Percentiles rank a stretch among this genome's conserved stretches.
Evolutionary conservation across 2,329 filamentous ascomycete species (phyloP).

Genomic region (Ophiostoma himal-ulmi): DNA sequence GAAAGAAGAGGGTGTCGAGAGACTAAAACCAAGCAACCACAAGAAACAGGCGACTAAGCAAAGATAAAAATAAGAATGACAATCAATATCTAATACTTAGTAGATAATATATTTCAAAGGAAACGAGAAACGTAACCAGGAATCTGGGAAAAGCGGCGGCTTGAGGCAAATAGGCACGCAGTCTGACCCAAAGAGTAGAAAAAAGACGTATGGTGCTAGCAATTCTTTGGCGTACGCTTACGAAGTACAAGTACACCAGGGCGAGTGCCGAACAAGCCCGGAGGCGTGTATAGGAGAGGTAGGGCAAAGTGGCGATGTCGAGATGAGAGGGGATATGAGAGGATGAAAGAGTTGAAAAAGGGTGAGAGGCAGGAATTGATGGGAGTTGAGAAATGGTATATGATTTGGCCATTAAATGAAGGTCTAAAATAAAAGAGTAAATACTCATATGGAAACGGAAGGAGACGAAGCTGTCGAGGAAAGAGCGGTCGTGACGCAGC

Average conservation of each 20-base stretch:
- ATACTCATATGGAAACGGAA: not conserved
- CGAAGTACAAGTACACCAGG: not conserved
- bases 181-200: not conserved
- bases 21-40: not conserved
- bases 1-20: not conserved
- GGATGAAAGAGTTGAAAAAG: not conserved
- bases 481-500: not conserved
- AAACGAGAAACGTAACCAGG: conserved; percentile 4
- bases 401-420: not conserved
- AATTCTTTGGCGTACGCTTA: too few species aligned
- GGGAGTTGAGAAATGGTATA: not conserved
- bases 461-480: not conserved
- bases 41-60: not conserved
- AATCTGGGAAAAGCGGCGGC: conserved; percentile 3
- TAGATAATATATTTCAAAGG: not conserved
- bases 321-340: conserved; percentile 7
- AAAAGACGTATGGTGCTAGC: not conserved
- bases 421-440: not conserved
- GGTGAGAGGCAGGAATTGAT: too few species aligned
- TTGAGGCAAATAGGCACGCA: not conserved
- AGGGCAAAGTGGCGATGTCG: not conserved
- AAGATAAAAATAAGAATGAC: not conserved
- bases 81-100: conserved; percentile 1
- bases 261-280: not conserved
- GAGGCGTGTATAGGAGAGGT: not conserved